These are phyloP conservation scores for Hippophae gyantsensis DNA, from an alignment of 306 rosid species.

Conservation along the genomic window DNA sequence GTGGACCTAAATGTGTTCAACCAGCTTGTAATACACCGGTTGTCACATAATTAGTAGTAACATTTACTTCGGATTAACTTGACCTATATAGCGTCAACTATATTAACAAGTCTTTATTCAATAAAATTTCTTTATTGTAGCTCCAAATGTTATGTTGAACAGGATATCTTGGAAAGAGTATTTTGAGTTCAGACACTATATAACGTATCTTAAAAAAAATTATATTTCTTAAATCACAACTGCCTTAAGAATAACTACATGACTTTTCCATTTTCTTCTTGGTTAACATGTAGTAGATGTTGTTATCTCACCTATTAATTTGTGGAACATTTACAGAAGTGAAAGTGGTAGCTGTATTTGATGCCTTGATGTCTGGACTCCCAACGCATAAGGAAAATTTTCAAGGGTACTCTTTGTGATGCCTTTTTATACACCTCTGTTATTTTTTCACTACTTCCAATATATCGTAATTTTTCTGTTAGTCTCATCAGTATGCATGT, in stretches of 20 bases:
- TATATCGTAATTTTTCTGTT: no score
- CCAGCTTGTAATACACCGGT: neutral
- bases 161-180: no score
- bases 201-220: no score
- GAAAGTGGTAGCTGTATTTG: constrained; percentile 83
- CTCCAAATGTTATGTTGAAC: neutral
- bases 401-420: constrained; percentile 51
- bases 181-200: no score
- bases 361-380: constrained; percentile 90
- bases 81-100: neutral
- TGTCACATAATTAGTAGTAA: neutral
- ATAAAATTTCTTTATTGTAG: neutral
- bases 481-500: neutral
- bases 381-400: constrained; percentile 69
- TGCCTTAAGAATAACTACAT: no score
- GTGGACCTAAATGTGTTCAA: neutral
- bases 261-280: neutral
- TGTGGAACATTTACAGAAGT: constrained; percentile 49
- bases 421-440: constrained; percentile 11
- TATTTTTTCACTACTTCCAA: constrained; percentile 1
- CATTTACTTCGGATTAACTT: neutral
- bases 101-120: neutral
- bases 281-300: neutral
- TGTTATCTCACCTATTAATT: constrained; percentile 10
- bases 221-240: no score